Evolutionary conservation across 345 rosid genomes (phyloP).

Genomic region (Stellera chamaejasme): DNA sequence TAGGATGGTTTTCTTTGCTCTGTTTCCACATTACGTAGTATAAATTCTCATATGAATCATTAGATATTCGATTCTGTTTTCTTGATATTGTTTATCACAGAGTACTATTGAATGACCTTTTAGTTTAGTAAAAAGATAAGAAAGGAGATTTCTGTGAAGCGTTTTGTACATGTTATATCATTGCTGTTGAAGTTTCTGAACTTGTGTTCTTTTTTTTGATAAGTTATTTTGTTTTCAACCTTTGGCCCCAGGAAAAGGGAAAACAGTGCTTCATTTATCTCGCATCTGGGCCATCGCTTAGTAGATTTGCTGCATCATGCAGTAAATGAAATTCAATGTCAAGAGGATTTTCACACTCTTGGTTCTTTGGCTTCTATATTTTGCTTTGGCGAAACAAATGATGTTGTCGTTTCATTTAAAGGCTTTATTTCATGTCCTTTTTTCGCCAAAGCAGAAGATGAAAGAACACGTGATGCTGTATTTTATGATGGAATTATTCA

Average conservation of each 20-base stretch:
- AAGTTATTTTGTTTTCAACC: conserved; percentile 6
- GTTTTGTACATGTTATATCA: not conserved
- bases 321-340: conserved; percentile 30
- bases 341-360: conserved; percentile 39
- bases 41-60: too few relatives aligned
- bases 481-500: conserved; percentile 30
- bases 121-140: too few relatives aligned
- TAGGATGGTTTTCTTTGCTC: too few relatives aligned
- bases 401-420: conserved; percentile 47
- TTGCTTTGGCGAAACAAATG: conserved; percentile 29
- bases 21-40: too few relatives aligned
- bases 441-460: conserved; percentile 34
- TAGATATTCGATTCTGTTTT: too few relatives aligned
- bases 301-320: conserved; percentile 52
- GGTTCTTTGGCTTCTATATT: conserved; percentile 37
- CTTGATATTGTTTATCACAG: too few relatives aligned
- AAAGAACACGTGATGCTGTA: conserved; percentile 25
- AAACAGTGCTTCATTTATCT: conserved; percentile 42
- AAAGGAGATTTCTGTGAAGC: too few relatives aligned
- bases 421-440: conserved; percentile 51
- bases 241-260: conserved; percentile 43
- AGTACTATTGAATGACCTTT: too few relatives aligned
- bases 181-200: not conserved
- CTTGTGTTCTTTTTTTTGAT: conserved; percentile 1
- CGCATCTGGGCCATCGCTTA: conserved; percentile 45